Base-by-base conservation (phyloP, 176 grass and related monocot species). In the Hyparrhenia diplandra region DNA sequence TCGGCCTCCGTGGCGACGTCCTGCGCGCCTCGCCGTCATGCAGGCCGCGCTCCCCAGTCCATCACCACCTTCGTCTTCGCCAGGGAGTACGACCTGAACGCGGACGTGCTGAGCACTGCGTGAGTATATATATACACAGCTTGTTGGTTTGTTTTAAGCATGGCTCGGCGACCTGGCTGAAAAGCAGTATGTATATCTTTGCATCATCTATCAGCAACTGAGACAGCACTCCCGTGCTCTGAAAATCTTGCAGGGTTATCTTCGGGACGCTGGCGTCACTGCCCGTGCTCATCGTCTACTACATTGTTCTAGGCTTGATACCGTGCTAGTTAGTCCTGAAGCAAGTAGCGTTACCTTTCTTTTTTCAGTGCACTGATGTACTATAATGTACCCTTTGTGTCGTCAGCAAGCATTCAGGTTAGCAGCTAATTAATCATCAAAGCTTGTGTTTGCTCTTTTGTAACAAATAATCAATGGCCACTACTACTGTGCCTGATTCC, bases 31-130 rank as follows among this genome's bases (percentile, higher is more conserved):
- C 10, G 92, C 88, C 8, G 85, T 98, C 71, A 89, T 98, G 67
- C 90, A 97, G 95, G 88, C 90, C 1, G 95, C 95, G 8, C 79
- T 98, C 32, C 95, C 13, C 95, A 98, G 45, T 64, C 92, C 5
- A 91, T 98, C 36, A 79, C 49, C 23, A 89, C 95, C 32, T 98
- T 94, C 66, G 77, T 94, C 47, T 98, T 92, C 35, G 92, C 92
- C 18, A 92, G 67, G 79, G 95, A 98, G 79, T 98, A 98, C 30
- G 78, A 81, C 6, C 68, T 98, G 21, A 92, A 94, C 76, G 84
- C 95, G 24, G 92, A 91, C 20, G 75, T 98, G 4, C 88, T 94
- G 9, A 93, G 92, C 82, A 92, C 92, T 2, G 88, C 90, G 95
- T 98, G 78, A 93, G 88, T 91, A 10, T 54, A n/a, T n/a, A n/a